Evolutionary conservation across 2,329 filamentous ascomycete species (phyloP), one percentile per base, ranked within the genome.

Genomic region (Trichoderma pleuroti): DNA sequence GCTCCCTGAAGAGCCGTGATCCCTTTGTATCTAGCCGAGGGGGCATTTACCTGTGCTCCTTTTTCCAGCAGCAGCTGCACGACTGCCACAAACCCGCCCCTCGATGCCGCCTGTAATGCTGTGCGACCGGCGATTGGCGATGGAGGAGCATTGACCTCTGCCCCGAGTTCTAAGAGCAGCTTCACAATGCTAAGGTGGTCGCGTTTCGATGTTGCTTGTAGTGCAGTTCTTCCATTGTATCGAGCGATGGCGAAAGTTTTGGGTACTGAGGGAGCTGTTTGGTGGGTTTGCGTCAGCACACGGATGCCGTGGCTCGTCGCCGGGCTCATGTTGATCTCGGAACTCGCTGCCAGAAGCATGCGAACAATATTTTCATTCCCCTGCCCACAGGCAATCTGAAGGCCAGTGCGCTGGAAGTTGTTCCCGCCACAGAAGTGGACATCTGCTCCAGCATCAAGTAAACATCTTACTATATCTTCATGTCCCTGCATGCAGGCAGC

Each of bases 1-100:
- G 78, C 81, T 71, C 74, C 75, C 77, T 74, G 84, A 76, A 79
- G 81, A 73, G 76, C 82, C 77, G 73, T 86, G 30, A 64, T 52
- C 73, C 72, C 80, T 79, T 73, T 79, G 76, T 76, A 79, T 42
- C 78, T 80, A 10, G 78, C 76, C 62, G 75, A 78, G 70, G 74
- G 77, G 71, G 78, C 78, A 65, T 82, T 75, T 24, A 80, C 76
- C 28, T 78, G 74, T 4, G 80, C 80, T 1, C 78, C 79, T 10
- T 75, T 75, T 5, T 71, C 73, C 2, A 83, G 72, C 6, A 83
- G 74, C 1, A 73, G 57, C 32, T 71, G 60, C 12, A 68, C 66
- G 26, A 68, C 34, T 36, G 39, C 32, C 12, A 24, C 28, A n/a
- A 68, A 68, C 76, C 77, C 10, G 80, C 75, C 2, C 74, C 74